Evolutionary conservation across 805 yeast species (phyloP).

Genomic region (Wickerhamomyces sydowiorum): DNA sequence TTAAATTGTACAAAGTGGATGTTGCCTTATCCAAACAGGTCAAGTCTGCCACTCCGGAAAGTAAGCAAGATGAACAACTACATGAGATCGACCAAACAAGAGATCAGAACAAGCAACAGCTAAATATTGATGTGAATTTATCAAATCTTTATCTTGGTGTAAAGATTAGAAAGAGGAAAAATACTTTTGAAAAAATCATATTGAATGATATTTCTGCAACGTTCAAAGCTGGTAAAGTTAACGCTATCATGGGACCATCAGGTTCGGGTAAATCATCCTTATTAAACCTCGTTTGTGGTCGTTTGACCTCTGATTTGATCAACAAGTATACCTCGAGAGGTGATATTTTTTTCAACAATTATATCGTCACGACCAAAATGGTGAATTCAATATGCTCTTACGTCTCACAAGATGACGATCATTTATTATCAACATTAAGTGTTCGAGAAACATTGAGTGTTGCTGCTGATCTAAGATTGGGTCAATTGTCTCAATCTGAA

Average conservation of each 20-base stretch:
- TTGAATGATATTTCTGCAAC: conserved; percentile 60
- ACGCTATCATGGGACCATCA: conserved; percentile 77
- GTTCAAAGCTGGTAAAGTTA: conserved; percentile 62
- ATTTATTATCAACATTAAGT: conserved; percentile 63
- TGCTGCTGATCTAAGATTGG: conserved; percentile 66
- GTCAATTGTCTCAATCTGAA: conserved; percentile 35
- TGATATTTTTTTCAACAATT: conserved; percentile 35
- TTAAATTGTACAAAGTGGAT: conserved; percentile 24
- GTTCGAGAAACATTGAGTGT: conserved; percentile 70
- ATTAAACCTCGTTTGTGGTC: conserved; percentile 55
- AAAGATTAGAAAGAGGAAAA: conserved; percentile 7
- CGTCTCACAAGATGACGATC: conserved; percentile 78
- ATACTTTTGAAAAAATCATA: conserved; percentile 32
- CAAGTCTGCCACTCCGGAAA: conserved; percentile 2
- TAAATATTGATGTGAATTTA: background rate
- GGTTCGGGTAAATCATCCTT: conserved; percentile 75
- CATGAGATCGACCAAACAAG: background rate
- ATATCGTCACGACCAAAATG: conserved; percentile 27
- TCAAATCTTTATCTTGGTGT: background rate
- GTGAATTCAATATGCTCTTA: conserved; percentile 53
- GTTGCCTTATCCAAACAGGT: conserved; percentile 23
- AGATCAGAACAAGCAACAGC: background rate
- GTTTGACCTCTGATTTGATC: conserved; percentile 32
- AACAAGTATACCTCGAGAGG: conserved; percentile 34
- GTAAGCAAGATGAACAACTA: background rate